phyloP scores from a whole-genome alignment of 2,329 filamentous ascomycete species.

The Botrytis hyacinthi region DNA sequence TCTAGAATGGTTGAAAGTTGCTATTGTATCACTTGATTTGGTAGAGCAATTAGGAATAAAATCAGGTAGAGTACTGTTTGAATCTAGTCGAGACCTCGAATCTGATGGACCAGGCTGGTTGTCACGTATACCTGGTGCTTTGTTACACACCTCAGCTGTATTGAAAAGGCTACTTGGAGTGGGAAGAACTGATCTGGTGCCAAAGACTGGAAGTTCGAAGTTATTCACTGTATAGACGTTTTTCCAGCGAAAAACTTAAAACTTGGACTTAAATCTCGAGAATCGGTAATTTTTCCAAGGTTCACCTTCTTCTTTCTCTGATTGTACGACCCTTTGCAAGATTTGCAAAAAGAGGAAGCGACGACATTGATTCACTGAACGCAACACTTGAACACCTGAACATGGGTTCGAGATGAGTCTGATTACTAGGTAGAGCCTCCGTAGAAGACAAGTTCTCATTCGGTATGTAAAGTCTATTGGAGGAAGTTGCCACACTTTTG shows the following conservation, averaged over 20 bases:
- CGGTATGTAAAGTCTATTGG: not conserved
- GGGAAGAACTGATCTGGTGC: not conserved
- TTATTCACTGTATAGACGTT: not conserved
- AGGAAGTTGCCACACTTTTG: not conserved
- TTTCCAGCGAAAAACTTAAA: not conserved
- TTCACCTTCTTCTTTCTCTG: not conserved
- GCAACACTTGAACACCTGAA: not conserved
- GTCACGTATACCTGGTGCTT: not conserved
- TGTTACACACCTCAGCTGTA: not conserved
- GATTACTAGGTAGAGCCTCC: not conserved
- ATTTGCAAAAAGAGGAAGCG: not conserved
- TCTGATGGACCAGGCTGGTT: not conserved
- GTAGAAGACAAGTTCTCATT: accelerated
- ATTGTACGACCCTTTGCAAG: not conserved
- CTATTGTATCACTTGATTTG: not conserved
- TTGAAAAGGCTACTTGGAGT: not conserved
- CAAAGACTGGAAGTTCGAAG: not conserved
- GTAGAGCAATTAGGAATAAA: not conserved
- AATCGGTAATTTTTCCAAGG: accelerated
- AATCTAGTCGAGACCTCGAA: not conserved
- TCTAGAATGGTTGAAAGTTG: not conserved
- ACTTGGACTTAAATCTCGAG: not conserved
- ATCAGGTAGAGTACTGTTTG: not conserved
- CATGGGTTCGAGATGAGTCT: too few species aligned
- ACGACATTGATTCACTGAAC: not conserved